These are phyloP conservation scores for Fusarium lateritium DNA, from an alignment of 2,329 filamentous ascomycete species.

Conservation along the genomic window DNA sequence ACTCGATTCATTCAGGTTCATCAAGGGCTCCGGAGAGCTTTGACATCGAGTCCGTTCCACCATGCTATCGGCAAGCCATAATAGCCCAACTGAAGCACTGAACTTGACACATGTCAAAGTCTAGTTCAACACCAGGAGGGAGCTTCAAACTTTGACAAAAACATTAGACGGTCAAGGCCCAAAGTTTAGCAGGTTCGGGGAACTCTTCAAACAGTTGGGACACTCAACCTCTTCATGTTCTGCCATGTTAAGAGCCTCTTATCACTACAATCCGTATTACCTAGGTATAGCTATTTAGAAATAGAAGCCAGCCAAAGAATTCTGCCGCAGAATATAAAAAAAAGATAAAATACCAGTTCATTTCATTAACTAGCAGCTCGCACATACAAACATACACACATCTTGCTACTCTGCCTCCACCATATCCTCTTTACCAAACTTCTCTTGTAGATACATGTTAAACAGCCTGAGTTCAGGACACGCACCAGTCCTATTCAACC, in stretches of 20 bases:
- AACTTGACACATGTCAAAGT: background rate
- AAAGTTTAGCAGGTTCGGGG: background rate
- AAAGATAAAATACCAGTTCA: slow-evolving; percentile 48
- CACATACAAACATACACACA: slow-evolving; percentile 48
- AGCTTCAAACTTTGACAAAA: background rate
- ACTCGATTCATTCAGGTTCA: background rate
- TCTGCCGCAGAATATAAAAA: slow-evolving; percentile 28
- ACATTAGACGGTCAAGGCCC: background rate
- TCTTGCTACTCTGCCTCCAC: slow-evolving; percentile 30
- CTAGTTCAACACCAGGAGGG: background rate
- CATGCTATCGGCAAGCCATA: too few species aligned
- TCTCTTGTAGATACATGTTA: slow-evolving; percentile 48
- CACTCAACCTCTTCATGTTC: background rate
- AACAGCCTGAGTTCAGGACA: slow-evolving; percentile 44
- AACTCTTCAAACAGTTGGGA: background rate
- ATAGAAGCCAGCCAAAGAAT: slow-evolving; percentile 14
- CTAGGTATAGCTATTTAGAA: background rate
- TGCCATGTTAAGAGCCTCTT: background rate
- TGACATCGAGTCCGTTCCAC: background rate
- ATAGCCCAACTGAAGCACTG: background rate
- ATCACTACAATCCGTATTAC: background rate
- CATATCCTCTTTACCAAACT: slow-evolving; percentile 27
- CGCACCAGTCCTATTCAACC: slow-evolving; percentile 41
- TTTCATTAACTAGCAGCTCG: slow-evolving; percentile 51
- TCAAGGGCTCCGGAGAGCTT: background rate